Percentiles rank a stretch among this genome's conserved stretches.
Evolutionary conservation across 768 basidiomycete genomes (phyloP).

Genomic region (Termitomyces sp.): DNA sequence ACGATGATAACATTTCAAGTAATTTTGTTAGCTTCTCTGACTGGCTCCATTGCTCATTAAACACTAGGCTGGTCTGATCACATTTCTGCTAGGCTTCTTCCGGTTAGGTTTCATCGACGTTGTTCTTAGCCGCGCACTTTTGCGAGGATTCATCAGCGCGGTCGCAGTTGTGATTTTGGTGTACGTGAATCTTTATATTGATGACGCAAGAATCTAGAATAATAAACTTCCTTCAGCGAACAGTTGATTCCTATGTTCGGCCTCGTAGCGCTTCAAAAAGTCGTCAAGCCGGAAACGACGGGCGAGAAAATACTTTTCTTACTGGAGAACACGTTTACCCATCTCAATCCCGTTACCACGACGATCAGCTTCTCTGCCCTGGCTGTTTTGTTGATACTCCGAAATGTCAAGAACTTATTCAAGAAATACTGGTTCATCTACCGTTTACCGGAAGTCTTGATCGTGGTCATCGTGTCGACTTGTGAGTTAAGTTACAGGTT

Average conservation of each 20-base stretch:
- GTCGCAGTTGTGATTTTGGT: constrained; percentile 84
- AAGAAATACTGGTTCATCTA: constrained; percentile 69
- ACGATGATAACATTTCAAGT: constrained; percentile 87
- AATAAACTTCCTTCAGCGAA: constrained; percentile 45
- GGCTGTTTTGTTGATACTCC: constrained; percentile 57
- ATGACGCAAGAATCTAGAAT: constrained; percentile 1
- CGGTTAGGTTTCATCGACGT: constrained; percentile 93
- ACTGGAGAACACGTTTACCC: constrained; percentile 50
- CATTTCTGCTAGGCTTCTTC: constrained; percentile 83
- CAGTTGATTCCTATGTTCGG: constrained; percentile 92
- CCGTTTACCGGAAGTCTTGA: constrained; percentile 85
- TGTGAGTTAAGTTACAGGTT: constrained; percentile 43
- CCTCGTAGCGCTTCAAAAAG: constrained; percentile 53
- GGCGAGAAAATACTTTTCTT: constrained; percentile 80
- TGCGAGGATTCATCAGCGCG: constrained; percentile 86
- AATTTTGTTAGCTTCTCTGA: constrained; percentile 15
- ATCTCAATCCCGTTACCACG: constrained; percentile 67
- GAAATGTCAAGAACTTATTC: constrained; percentile 57
- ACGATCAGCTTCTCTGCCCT: constrained; percentile 75
- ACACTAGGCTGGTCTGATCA: constrained; percentile 74
- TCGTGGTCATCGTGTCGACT: constrained; percentile 83
- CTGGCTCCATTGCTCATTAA: neutral
- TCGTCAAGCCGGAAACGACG: constrained; percentile 62
- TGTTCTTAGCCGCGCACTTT: constrained; percentile 82
- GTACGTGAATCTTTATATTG: constrained; percentile 37